A percentile compares a stretch with the other conserved stretches of the same genome.
These are phyloP conservation scores for Amylostereum chailletii DNA, from an alignment of 1,284 basidiomycete genomes.

Conservation along the genomic window DNA sequence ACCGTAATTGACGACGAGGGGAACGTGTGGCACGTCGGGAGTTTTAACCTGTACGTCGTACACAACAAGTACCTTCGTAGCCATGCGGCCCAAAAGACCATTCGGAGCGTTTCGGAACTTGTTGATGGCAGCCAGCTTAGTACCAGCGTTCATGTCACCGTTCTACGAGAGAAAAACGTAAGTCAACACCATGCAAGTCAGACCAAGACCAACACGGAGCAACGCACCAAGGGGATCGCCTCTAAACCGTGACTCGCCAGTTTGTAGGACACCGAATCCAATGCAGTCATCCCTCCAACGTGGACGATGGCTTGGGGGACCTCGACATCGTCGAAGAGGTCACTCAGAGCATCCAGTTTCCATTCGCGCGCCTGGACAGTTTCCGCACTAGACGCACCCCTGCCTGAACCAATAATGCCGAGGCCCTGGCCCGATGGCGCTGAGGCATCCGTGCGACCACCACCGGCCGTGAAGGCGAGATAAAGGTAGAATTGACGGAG, in stretches of 20 bases:
- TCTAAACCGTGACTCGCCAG: slow-evolving; percentile 81
- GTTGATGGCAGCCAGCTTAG: slow-evolving; percentile 71
- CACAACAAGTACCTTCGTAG: slow-evolving; percentile 75
- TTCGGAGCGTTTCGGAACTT: slow-evolving; percentile 62
- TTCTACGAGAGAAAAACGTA: slow-evolving; percentile 37
- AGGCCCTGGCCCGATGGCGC: slow-evolving; percentile 50
- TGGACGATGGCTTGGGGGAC: slow-evolving; percentile 81
- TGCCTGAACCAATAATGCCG: slow-evolving; percentile 86
- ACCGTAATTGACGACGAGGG: slow-evolving; percentile 91
- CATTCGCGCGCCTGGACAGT: slow-evolving; percentile 88
- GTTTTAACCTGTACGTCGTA: slow-evolving; percentile 89
- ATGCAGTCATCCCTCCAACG: slow-evolving; percentile 77
- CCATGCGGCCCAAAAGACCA: slow-evolving; percentile 48
- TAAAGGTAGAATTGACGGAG: slow-evolving; percentile 91
- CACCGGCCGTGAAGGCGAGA: slow-evolving; percentile 82
- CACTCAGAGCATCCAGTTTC: slow-evolving; percentile 93
- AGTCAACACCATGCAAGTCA: neutral
- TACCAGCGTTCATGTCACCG: slow-evolving; percentile 77
- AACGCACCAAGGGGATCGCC: slow-evolving; percentile 70
- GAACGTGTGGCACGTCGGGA: slow-evolving; percentile 83
- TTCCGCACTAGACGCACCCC: slow-evolving; percentile 72
- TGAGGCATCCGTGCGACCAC: slow-evolving; percentile 45
- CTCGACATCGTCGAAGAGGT: slow-evolving; percentile 88
- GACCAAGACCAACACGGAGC: slow-evolving; percentile 5
- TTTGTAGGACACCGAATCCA: slow-evolving; percentile 86